Conservation (phyloP, 352 stramenopile genomes). For the Globisporangium okanoganense region DNA sequence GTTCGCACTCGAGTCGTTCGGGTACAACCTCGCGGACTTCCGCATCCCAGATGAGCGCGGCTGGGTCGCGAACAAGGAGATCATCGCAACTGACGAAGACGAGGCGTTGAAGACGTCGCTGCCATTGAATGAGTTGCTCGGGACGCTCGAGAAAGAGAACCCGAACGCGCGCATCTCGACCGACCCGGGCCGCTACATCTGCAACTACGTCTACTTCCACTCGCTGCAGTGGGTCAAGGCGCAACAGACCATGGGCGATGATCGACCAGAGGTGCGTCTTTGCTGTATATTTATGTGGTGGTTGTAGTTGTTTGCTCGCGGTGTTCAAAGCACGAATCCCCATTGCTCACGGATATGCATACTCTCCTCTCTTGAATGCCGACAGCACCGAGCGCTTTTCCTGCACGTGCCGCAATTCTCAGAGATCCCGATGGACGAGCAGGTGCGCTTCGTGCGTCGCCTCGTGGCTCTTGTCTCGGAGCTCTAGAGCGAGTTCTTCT, state of each 20-base stretch:
- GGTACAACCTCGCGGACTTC: conserved; percentile 82
- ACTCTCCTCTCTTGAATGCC: background rate
- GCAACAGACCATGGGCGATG: conserved; percentile 27
- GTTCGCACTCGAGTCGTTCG: conserved; percentile 61
- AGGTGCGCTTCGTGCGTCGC: conserved; percentile 55
- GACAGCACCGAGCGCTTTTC: conserved; percentile 64
- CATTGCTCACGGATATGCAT: background rate
- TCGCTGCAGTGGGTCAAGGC: conserved; percentile 66
- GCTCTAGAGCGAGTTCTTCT: conserved; percentile 11
- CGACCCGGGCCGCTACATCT: conserved; percentile 81
- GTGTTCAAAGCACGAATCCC: background rate
- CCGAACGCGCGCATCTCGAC: conserved; percentile 47
- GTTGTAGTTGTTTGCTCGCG: background rate
- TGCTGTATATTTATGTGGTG: background rate
- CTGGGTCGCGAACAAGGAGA: conserved; percentile 48
- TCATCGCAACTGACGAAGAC: conserved; percentile 44
- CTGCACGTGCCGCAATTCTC: conserved; percentile 71
- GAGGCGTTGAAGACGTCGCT: conserved; percentile 45
- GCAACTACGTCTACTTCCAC: conserved; percentile 83
- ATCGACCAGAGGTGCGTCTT: conserved; percentile 19
- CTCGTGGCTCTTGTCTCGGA: conserved; percentile 49
- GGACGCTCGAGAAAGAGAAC: conserved; percentile 26
- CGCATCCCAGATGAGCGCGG: conserved; percentile 76
- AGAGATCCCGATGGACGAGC: conserved; percentile 50
- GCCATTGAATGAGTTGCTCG: conserved; percentile 56